phyloP scores from a whole-genome alignment of 2,329 filamentous ascomycete genomes.

The Fusarium veterinarium region DNA sequence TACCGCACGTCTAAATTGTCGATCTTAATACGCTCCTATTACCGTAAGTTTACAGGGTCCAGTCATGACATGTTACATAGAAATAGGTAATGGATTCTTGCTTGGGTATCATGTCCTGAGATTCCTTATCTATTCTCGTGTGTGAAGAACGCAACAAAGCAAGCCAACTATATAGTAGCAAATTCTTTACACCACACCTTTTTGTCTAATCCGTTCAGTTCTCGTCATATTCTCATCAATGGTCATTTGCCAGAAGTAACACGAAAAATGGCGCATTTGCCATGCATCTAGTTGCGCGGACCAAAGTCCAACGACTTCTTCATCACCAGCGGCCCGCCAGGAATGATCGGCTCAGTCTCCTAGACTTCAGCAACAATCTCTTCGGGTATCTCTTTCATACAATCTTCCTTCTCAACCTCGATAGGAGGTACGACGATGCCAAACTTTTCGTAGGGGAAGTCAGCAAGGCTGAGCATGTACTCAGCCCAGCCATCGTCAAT shows the following conservation, averaged over 20 bases:
- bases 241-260: slow-evolving; percentile 5
- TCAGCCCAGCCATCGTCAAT: slow-evolving; percentile 71
- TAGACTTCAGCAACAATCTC: slow-evolving; percentile 28
- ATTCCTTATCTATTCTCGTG: slow-evolving; percentile 1
- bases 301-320: slow-evolving; percentile 2
- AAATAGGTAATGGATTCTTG: neutral
- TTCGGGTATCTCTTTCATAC: slow-evolving; percentile 53
- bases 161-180: slow-evolving; percentile 1
- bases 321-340: neutral
- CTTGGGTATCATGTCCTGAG: slow-evolving; percentile 4
- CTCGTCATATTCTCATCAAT: neutral
- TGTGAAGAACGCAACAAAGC: neutral
- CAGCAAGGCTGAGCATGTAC: slow-evolving; percentile 61
- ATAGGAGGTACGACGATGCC: slow-evolving; percentile 63
- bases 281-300: neutral
- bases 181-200: neutral
- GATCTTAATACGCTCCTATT: slow-evolving; percentile 9
- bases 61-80: neutral
- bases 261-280: neutral
- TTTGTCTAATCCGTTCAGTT: slow-evolving; percentile 13
- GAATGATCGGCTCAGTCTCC: slow-evolving; percentile 16
- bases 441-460: slow-evolving; percentile 70
- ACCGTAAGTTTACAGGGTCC: neutral
- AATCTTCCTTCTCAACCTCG: slow-evolving; percentile 56
- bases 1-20: neutral